Conservation (phyloP, 306 rosid species). For the Benincasa hispida region DNA sequence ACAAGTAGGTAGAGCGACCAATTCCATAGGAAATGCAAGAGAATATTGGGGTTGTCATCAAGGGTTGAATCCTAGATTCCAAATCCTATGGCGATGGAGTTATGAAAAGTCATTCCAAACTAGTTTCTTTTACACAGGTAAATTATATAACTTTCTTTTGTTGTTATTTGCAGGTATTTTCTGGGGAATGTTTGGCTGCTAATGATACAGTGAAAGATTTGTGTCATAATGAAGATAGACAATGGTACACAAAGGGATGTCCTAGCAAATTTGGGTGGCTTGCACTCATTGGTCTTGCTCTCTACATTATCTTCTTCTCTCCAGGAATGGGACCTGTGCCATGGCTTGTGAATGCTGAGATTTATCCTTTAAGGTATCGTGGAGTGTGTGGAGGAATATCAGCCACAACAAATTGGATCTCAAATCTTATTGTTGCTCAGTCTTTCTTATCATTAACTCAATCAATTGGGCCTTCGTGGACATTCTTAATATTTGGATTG, state of each 20-base stretch:
- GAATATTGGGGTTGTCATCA: no score
- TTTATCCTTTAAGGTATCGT: conserved; percentile 56
- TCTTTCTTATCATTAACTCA: conserved; percentile 50
- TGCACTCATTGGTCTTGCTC: conserved; percentile 44
- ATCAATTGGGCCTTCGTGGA: conserved; percentile 37
- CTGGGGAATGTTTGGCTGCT: conserved; percentile 54
- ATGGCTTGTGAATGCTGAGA: conserved; percentile 74
- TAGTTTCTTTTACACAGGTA: no score
- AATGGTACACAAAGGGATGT: conserved; percentile 63
- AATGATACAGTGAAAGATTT: conserved; percentile 20
- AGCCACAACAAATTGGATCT: conserved; percentile 64
- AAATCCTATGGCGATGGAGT: no score
- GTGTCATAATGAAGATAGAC: conserved; percentile 26
- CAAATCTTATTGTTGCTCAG: conserved; percentile 61
- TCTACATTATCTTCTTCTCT: conserved; percentile 51
- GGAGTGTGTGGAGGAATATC: conserved; percentile 75
- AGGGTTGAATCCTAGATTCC: no score
- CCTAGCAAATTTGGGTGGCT: conserved; percentile 55
- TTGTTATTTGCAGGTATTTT: conserved; percentile 30
- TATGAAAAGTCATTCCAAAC: no score
- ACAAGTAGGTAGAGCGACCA: no score
- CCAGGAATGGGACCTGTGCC: conserved; percentile 82
- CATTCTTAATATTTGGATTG: conserved; percentile 58
- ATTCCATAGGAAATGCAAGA: no score
- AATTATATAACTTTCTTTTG: not conserved